These are phyloP conservation scores for Phytophthora idaei DNA, from an alignment of 352 stramenopile species.

Conservation along the genomic window DNA sequence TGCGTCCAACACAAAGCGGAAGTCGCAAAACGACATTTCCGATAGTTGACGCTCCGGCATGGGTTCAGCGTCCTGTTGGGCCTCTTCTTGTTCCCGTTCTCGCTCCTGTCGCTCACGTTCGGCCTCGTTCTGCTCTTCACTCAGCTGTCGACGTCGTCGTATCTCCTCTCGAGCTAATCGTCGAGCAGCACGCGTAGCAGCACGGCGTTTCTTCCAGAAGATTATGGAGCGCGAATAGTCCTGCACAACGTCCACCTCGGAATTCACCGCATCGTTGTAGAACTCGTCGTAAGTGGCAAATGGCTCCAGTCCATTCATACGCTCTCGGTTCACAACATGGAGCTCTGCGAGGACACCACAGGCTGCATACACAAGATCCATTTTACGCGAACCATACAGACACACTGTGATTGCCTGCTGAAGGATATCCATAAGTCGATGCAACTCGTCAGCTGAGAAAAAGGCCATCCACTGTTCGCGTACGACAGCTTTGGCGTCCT, in stretches of 20 bases:
- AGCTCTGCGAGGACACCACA: conserved; percentile 72
- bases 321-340: conserved; percentile 62
- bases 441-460: conserved; percentile 63
- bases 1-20: conserved; percentile 78
- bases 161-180: conserved; percentile 26
- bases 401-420: conserved; percentile 81
- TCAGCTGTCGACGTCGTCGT: conserved; percentile 20
- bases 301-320: conserved; percentile 26
- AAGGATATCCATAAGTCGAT: conserved; percentile 71
- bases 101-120: conserved; percentile 28
- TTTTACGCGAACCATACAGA: conserved; percentile 71
- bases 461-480: conserved; percentile 58
- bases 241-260: conserved; percentile 79
- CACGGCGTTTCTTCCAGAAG: conserved; percentile 67
- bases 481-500: conserved; percentile 57
- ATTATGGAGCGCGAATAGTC: conserved; percentile 79
- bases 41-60: conserved; percentile 67
- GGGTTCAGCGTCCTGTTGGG: conserved; percentile 8
- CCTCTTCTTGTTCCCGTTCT: conserved; percentile 20
- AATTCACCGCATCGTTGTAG: conserved; percentile 86
- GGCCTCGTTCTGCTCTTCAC: conserved; percentile 20
- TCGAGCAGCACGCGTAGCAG: conserved; percentile 22
- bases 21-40: conserved; percentile 85
- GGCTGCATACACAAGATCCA: conserved; percentile 78
- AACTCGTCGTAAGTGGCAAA: conserved; percentile 79